Conservation (phyloP, 2,329 filamentous ascomycete genomes). For the Arthrinium phaeospermum region DNA sequence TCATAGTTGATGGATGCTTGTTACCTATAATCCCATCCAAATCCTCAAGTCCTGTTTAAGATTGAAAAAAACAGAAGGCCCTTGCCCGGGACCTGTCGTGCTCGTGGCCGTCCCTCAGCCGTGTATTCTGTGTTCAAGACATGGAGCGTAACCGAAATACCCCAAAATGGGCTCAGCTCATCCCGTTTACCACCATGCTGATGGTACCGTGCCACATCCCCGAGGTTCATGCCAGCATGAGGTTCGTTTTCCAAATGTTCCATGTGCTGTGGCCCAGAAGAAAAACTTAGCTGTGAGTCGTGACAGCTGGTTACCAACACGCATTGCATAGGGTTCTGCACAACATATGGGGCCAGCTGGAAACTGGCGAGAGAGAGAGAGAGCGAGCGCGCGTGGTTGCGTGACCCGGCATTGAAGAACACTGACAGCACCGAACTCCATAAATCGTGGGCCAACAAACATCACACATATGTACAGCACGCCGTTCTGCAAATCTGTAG, state of each 20-base stretch:
- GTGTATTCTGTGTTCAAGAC: constrained; percentile 6
- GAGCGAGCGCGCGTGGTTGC: not conserved
- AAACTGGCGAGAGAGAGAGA: not conserved
- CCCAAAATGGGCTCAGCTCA: not conserved
- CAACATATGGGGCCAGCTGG: not conserved
- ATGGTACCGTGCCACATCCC: not conserved
- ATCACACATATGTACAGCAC: not conserved
- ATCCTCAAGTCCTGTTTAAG: constrained; percentile 5
- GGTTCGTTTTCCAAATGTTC: not conserved
- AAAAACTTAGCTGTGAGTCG: not conserved
- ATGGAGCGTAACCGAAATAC: not conserved
- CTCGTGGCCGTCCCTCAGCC: not conserved
- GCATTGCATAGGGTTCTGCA: constrained; percentile 6
- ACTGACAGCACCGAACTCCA: not conserved
- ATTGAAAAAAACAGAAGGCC: constrained; percentile 6
- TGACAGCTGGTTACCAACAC: constrained; percentile 4
- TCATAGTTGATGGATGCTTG: not conserved
- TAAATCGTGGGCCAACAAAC: not conserved
- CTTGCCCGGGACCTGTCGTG: constrained; percentile 1
- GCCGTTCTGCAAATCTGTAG: not conserved
- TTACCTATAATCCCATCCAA: constrained; percentile 3
- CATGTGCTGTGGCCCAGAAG: not conserved
- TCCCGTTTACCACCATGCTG: not conserved
- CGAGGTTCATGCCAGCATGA: not conserved
- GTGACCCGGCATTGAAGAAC: not conserved